Percentiles rank a stretch among this genome's conserved stretches.
Evolutionary conservation across 1,139 yeast genomes (phyloP).

Genomic region (Hyphopichia burtonii): DNA sequence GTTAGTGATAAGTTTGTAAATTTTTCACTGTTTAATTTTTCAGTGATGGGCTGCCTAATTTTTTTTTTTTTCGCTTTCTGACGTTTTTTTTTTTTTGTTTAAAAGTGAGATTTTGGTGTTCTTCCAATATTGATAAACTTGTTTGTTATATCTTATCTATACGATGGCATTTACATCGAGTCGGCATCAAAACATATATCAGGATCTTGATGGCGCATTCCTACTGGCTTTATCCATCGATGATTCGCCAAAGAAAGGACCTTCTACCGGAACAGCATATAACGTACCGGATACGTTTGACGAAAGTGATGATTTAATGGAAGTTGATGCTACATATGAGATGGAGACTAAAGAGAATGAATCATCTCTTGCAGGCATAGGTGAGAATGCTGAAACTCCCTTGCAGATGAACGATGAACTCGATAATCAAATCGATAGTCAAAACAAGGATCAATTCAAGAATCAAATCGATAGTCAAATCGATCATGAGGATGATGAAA

Average conservation of each 20-base stretch:
- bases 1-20: too few species aligned
- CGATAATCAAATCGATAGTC: too few species aligned
- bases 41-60: not conserved
- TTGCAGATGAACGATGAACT: too few species aligned
- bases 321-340: constrained; percentile 12
- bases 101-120: too few species aligned
- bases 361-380: too few species aligned
- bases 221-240: constrained; percentile 26
- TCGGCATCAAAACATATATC: not conserved
- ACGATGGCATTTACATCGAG: not conserved
- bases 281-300: not conserved
- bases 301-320: constrained; percentile 15
- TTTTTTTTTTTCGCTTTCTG: not conserved
- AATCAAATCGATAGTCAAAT: too few species aligned
- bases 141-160: too few species aligned
- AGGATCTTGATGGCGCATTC: constrained; percentile 25
- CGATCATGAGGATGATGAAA: constrained; percentile 4
- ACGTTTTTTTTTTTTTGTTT: not conserved
- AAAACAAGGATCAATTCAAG: constrained; percentile 6
- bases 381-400: too few species aligned
- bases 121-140: too few species aligned
- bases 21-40: not conserved
- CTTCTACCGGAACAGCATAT: not conserved
- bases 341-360: not conserved
- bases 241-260: constrained; percentile 8